Conservation (phyloP, 2,329 filamentous ascomycete genomes). For the Colletotrichum coccodes region DNA sequence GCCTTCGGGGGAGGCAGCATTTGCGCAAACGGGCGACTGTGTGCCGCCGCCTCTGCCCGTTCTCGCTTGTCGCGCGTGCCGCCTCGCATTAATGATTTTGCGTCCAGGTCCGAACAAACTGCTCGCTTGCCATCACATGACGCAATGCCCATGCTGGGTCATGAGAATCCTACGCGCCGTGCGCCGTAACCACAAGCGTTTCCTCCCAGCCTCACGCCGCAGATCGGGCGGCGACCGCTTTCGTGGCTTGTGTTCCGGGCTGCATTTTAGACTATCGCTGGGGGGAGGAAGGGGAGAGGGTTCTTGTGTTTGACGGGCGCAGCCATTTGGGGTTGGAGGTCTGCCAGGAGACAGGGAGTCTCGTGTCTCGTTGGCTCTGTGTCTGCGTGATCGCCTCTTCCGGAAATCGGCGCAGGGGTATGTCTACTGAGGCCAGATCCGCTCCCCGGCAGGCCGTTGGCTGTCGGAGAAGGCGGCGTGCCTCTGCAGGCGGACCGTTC, state of each 20-base stretch:
- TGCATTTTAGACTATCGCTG: neutral
- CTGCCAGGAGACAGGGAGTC: no score
- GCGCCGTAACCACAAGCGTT: conserved; percentile 1
- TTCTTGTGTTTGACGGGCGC: neutral
- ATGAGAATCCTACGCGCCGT: conserved; percentile 8
- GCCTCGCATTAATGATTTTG: conserved; percentile 16
- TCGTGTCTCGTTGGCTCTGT: neutral
- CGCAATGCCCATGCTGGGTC: conserved; percentile 28
- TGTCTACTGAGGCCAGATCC: neutral
- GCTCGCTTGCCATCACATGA: conserved; percentile 23
- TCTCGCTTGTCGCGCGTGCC: conserved; percentile 3
- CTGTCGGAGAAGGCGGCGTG: conserved; percentile 14
- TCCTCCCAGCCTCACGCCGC: conserved; percentile 10
- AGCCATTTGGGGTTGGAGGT: neutral
- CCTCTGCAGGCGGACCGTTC: conserved; percentile 20
- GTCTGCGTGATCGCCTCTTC: neutral
- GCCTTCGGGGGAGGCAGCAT: no score
- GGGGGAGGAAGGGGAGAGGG: neutral
- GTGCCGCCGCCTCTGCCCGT: neutral
- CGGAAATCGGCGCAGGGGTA: neutral
- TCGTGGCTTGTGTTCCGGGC: neutral
- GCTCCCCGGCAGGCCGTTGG: conserved; percentile 2
- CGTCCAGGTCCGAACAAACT: neutral
- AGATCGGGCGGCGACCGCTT: neutral
- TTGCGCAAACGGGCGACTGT: no score